These are phyloP conservation scores for sweet orange (Citrus sinensis) DNA, from an alignment of 345 rosid genomes.

Conservation along the genomic window DNA sequence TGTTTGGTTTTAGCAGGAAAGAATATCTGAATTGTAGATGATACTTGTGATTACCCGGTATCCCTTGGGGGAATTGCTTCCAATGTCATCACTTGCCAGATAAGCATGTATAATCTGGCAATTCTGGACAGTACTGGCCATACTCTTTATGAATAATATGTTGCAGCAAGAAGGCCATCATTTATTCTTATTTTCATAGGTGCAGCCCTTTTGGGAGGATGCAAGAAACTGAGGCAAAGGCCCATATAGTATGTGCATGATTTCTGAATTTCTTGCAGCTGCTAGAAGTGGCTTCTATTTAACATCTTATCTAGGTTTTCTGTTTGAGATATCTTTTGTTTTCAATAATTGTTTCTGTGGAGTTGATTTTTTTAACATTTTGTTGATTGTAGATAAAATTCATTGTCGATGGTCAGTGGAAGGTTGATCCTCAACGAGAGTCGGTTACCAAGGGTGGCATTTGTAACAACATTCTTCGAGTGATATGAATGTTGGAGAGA, in stretches of 20 bases:
- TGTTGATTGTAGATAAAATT: constrained; percentile 63
- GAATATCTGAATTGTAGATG: background rate
- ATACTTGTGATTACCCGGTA: background rate
- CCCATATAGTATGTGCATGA: background rate
- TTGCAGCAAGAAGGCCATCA: background rate
- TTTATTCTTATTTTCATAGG: no score
- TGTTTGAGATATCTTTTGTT: background rate
- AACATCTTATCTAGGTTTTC: background rate
- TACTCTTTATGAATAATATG: background rate
- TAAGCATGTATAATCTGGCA: background rate
- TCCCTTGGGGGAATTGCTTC: background rate
- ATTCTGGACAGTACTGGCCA: background rate
- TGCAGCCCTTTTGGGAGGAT: background rate
- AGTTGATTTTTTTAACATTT: background rate
- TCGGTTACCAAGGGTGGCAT: constrained; percentile 50
- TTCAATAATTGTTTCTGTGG: background rate
- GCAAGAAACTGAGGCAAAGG: background rate
- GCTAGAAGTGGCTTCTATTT: background rate
- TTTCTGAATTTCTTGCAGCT: background rate
- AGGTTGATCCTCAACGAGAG: constrained; percentile 59
- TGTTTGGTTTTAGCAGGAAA: background rate
- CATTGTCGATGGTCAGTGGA: constrained; percentile 85
- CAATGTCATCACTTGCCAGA: background rate
- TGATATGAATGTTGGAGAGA: constrained; percentile 32
- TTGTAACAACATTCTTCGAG: constrained; percentile 73